These are phyloP conservation scores for Epichloe festucae DNA, from an alignment of 2,329 filamentous ascomycete species.

Conservation along the genomic window DNA sequence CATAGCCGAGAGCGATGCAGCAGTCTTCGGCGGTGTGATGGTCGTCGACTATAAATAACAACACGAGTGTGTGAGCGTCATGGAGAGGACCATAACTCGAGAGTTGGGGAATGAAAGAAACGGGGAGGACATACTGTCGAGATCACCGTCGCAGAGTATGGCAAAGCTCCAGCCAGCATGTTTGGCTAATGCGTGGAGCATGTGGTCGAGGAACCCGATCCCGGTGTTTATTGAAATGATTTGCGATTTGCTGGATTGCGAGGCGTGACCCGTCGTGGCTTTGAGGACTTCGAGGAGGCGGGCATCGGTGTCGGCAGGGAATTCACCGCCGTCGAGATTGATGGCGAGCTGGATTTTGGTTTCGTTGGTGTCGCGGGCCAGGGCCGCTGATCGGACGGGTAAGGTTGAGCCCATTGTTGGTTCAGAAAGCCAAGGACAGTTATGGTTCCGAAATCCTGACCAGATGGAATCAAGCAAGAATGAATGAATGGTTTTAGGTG, in stretches of 20 bases:
- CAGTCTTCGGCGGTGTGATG: constrained; percentile 97
- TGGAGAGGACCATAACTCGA: too few relatives aligned
- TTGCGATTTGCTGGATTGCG: constrained; percentile 73
- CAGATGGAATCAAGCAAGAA: too few relatives aligned
- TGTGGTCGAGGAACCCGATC: constrained; percentile 96
- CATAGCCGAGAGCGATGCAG: constrained; percentile 77
- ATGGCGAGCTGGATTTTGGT: constrained; percentile 90
- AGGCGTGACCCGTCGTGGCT: constrained; percentile 54
- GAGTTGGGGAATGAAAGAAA: neutral
- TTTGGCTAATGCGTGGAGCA: constrained; percentile 93
- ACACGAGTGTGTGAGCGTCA: neutral
- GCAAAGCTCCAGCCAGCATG: constrained; percentile 89
- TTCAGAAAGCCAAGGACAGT: neutral
- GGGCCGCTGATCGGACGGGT: constrained; percentile 52
- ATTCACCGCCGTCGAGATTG: constrained; percentile 81
- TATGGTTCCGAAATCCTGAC: too few relatives aligned
- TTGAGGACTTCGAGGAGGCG: constrained; percentile 39
- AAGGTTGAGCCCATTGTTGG: constrained; percentile 14
- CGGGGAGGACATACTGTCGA: constrained; percentile 58
- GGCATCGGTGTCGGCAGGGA: constrained; percentile 51
- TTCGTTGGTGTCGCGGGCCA: constrained; percentile 91
- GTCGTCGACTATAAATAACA: constrained; percentile 61
- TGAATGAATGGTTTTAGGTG: too few relatives aligned
- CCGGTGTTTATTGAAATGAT: constrained; percentile 81
- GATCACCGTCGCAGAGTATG: constrained; percentile 71